Evolutionary conservation across 2,329 filamentous ascomycete species (phyloP).

Genomic region (Exophiala alcalophila): DNA sequence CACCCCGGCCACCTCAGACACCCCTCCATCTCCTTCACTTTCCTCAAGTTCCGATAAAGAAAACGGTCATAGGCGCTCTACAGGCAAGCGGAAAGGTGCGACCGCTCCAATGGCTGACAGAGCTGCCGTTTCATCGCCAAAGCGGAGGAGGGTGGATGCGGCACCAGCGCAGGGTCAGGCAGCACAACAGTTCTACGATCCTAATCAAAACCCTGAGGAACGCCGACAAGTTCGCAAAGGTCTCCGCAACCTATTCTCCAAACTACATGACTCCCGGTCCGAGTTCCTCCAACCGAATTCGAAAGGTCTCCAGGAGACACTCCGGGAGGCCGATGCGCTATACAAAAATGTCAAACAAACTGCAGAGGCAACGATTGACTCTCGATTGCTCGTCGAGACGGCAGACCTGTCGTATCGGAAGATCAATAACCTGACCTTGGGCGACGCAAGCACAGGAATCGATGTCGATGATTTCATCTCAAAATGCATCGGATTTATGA

Average conservation of each 20-base stretch:
- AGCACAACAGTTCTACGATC: conserved; percentile 62
- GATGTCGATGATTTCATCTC: conserved; percentile 90
- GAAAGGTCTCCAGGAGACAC: conserved; percentile 61
- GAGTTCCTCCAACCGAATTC: conserved; percentile 68
- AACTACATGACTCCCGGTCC: conserved; percentile 61
- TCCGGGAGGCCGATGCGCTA: conserved; percentile 64
- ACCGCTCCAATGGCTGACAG: conserved; percentile 10
- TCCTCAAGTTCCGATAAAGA: conserved; percentile 51
- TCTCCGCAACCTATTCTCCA: conserved; percentile 64
- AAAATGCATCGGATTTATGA: conserved; percentile 87
- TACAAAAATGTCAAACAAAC: conserved; percentile 77
- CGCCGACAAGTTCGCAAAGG: conserved; percentile 67
- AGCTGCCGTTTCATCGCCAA: conserved; percentile 35
- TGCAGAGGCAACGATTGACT: conserved; percentile 84
- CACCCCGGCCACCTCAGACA: conserved; percentile 3
- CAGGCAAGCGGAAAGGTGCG: conserved; percentile 46
- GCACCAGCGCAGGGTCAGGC: conserved; percentile 33
- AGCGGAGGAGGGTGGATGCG: conserved; percentile 45
- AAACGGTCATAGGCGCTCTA: conserved; percentile 36
- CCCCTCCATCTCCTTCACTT: conserved; percentile 33
- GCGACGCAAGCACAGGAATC: conserved; percentile 69
- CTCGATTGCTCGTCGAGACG: conserved; percentile 75
- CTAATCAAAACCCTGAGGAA: conserved; percentile 73
- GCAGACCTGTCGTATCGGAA: conserved; percentile 79
- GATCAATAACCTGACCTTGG: conserved; percentile 69